phyloP scores from a whole-genome alignment of 495 filamentous ascomycete genomes.

The Symbiotaphrina buchneri region DNA sequence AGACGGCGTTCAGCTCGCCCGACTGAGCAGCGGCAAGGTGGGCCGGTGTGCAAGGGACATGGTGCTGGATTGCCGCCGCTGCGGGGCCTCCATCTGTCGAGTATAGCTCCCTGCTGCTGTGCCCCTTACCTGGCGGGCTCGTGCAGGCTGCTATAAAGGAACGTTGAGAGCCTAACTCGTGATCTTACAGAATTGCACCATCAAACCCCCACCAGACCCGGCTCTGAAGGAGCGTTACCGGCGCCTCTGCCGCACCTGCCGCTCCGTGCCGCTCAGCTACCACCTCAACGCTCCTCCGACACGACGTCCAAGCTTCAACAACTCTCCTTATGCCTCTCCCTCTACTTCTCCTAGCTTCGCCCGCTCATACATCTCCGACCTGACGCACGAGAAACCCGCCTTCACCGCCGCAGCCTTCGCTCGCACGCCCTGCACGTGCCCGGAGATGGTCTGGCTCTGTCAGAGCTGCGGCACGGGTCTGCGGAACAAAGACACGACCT shows the following conservation, averaged over 20 bases:
- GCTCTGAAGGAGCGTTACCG: conserved; percentile 47
- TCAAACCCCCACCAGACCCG: conserved; percentile 42
- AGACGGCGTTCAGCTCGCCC: conserved; percentile 1
- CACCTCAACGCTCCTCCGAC: conserved; percentile 11
- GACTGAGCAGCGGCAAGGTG: conserved; percentile 37
- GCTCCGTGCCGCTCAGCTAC: conserved; percentile 33
- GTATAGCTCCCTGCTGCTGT: conserved; percentile 17
- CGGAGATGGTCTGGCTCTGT: conserved; percentile 53
- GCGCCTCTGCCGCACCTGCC: conserved; percentile 53
- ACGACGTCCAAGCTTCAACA: conserved; percentile 5
- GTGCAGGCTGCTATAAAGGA: background rate
- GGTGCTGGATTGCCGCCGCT: conserved; percentile 62
- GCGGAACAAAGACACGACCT: conserved; percentile 44
- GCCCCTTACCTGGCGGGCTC: background rate
- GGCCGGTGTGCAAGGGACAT: conserved; percentile 64
- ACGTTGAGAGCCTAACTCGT: conserved; percentile 3
- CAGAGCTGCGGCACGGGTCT: conserved; percentile 51
- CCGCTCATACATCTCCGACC: conserved; percentile 2
- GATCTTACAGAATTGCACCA: conserved; percentile 62
- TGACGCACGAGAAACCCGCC: too few relatives aligned
- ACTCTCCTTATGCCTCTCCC: conserved; percentile 10
- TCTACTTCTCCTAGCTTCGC: conserved; percentile 1
- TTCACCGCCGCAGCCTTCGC: conserved; percentile 23
- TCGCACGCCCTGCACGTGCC: conserved; percentile 46
- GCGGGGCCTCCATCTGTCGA: conserved; percentile 53